A percentile compares a stretch with the other conserved stretches of the same genome.
These are phyloP conservation scores for Scedosporium apiospermum DNA, from an alignment of 2,329 filamentous ascomycete species.

Conservation along the genomic window DNA sequence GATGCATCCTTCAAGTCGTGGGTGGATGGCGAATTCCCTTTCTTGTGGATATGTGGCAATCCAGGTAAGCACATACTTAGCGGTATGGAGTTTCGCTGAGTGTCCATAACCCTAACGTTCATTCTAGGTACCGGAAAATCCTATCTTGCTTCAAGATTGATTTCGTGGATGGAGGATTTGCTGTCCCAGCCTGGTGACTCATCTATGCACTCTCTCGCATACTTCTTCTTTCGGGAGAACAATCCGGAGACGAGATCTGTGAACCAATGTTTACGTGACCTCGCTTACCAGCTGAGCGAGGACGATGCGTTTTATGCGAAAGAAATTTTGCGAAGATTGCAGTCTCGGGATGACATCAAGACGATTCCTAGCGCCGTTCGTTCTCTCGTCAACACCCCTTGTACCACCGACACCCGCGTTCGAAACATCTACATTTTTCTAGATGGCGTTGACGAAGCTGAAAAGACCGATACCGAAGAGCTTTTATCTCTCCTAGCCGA, in stretches of 20 bases:
- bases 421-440: conserved; percentile 32
- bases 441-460: conserved; percentile 37
- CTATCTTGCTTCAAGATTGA: conserved; percentile 31
- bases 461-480: conserved; percentile 24
- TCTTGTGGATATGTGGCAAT: conserved; percentile 34
- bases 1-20: conserved; percentile 29
- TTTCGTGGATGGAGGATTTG: conserved; percentile 27
- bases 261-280: conserved; percentile 32
- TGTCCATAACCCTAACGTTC: background rate
- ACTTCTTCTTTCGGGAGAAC: conserved; percentile 39
- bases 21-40: conserved; percentile 25
- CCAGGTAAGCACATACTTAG: conserved; percentile 19
- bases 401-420: conserved; percentile 20
- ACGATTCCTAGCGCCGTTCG: conserved; percentile 34
- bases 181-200: conserved; percentile 17
- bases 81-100: background rate
- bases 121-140: conserved; percentile 33
- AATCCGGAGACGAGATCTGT: conserved; percentile 35
- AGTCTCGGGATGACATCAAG: conserved; percentile 29
- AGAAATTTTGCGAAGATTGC: conserved; percentile 23
- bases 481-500: conserved; percentile 20
- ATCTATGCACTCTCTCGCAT: conserved; percentile 22
- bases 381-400: conserved; percentile 29
- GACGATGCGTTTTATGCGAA: conserved; percentile 34
- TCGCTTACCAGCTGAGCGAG: conserved; percentile 37